Evolutionary conservation across 1,139 yeast genomes (phyloP), one percentile per base, ranked within the genome.

Genomic region (Debaryomycetaceae sp.): DNA sequence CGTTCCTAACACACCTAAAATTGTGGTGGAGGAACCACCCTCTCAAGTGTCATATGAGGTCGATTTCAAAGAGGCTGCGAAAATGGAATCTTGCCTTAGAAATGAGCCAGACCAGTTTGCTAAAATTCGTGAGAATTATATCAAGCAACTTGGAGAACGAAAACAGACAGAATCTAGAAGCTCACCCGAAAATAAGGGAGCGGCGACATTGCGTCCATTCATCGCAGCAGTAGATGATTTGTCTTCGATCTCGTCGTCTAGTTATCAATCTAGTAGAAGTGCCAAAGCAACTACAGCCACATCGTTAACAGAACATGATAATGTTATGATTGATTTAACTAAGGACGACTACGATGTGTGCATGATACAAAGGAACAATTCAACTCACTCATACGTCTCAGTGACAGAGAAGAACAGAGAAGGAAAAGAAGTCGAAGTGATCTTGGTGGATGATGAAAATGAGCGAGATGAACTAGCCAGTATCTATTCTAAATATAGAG

Each of bases 341-440:
- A 63, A 68, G 44, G 79, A 73, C 6, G 59, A 60, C 30, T 68
- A 66, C 48, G 71, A 71, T 42, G 56, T 72, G 14, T 70, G 70
- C 48, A 59, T 65, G 52, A 56, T 72, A 5, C 65, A 65, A 44
- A 59, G 78, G 45, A 58, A 62, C 24, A 60, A 69, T 44, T 65
- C 76, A 1, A 58, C 65, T 0, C 62, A 55, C 11, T 66, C 75
- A 0, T 75, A 70, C 47, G 65, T 53, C 47, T 72, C 78, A 2
- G 67, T 71, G 2, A 66, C 72, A 1, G 78, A 74, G 45, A 66
- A 59, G 43, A 53, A 68, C 17, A 66, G 58, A 23, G 67, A 69
- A 39, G 81, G 81, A 3, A 68, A 65, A 43, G 63, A 68, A 13
- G 71, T 72, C 1, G 81, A 76, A 51, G 78, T 74, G 2, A 78